Base-by-base conservation (phyloP, 2,329 filamentous ascomycete genomes). In the Fusarium anthophilum region DNA sequence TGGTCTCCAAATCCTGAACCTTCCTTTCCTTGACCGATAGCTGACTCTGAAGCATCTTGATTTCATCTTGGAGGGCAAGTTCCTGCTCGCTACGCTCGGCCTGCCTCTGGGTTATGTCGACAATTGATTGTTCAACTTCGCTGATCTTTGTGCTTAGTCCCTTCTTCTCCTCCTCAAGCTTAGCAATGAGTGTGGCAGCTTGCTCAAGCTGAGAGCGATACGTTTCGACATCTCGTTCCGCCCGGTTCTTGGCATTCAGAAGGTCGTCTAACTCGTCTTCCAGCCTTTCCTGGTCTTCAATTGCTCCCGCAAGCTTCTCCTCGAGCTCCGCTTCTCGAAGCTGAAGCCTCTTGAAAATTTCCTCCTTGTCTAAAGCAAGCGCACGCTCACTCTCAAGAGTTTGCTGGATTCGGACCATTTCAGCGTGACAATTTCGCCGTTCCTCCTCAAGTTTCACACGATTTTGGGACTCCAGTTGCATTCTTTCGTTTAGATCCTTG, bases 331-430 rank as follows among this genome's bases (percentile, higher is more conserved):
- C 89, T 83, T 99, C 96, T n/a, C 96, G 93, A 60, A 92, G 86
- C 80, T 98, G 96, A 28, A 99, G 87, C n/a, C 97, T 91, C 80
- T 96, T 97, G 87, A 98, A 99, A 69, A 99, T 99, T 79, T 99
- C 96, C 80, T 99, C 97, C 81, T 99, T 99, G 83, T 99, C 96
- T 10, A 99, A 86, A 2, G 96, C 96, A 47, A 99, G 87, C n/a
- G 96, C 94, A 56, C 96, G 91, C 83, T 99, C 97, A 75, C 95
- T 98, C 82, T 99, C 97, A 5, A 99, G 87, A 0, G 94, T 97
- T 78, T 98, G 94, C 80, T 98, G 95, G 53, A 98, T 94, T 38
- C 93, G 91, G 75, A 95, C 90, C 78, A 98, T 92, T 79, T 99
- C 96, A 20, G 92, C 87, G 76, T 98, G 93, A 5, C 94, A 93